These are phyloP conservation scores for Debaryomycetaceae sp. DNA, from an alignment of 1,139 yeast species.

Conservation along the genomic window DNA sequence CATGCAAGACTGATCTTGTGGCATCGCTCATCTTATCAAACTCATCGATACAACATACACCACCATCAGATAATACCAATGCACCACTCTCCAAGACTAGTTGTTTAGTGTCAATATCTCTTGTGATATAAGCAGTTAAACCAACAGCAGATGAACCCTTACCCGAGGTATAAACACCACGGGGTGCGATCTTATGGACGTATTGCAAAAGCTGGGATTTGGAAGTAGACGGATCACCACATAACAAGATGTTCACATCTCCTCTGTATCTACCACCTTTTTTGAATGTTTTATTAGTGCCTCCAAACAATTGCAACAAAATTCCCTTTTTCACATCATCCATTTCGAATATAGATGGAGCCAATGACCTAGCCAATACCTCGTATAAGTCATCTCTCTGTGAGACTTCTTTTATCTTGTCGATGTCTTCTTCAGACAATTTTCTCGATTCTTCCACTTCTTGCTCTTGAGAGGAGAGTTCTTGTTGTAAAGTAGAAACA, in stretches of 20 bases:
- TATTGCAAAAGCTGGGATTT: conserved; percentile 92
- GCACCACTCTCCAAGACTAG: conserved; percentile 96
- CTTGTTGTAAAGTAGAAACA: conserved; percentile 55
- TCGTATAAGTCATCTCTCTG: conserved; percentile 79
- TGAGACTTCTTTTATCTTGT: conserved; percentile 57
- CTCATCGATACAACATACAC: conserved; percentile 98
- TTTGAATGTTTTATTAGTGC: conserved; percentile 81
- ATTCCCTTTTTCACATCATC: conserved; percentile 97
- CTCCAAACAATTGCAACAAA: conserved; percentile 88
- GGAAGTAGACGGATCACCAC: conserved; percentile 98
- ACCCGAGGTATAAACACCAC: conserved; percentile 97
- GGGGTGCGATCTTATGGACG: conserved; percentile 95
- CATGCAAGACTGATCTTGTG: conserved; percentile 92
- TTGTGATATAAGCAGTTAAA: conserved; percentile 91
- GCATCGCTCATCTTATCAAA: conserved; percentile 96
- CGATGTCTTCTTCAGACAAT: conserved; percentile 66
- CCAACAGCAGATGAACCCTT: conserved; percentile 99
- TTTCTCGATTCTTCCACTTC: conserved; percentile 76
- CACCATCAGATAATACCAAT: conserved; percentile 93
- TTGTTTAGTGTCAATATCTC: conserved; percentile 92
- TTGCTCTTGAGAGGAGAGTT: conserved; percentile 48
- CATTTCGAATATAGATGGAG: conserved; percentile 93
- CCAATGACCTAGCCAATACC: conserved; percentile 83
- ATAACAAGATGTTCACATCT: conserved; percentile 81
- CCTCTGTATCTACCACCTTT: conserved; percentile 97